Evolutionary conservation across 1,284 basidiomycete species (phyloP).

Genomic region (Gymnopus androsaceus): DNA sequence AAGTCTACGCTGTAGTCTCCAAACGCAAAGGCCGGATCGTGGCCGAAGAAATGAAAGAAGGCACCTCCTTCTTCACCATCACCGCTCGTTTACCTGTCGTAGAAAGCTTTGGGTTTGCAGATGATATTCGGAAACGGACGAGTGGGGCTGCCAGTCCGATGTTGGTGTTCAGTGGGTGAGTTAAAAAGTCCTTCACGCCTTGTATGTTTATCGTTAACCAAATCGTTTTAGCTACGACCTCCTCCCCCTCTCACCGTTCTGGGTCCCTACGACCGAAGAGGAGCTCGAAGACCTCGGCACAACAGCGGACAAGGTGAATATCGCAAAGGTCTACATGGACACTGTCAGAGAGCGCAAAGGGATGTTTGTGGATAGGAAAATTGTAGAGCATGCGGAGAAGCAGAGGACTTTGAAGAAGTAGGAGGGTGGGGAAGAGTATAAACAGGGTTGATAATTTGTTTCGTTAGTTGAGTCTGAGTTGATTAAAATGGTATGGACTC

Average conservation of each 20-base stretch:
- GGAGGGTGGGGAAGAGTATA: not conserved
- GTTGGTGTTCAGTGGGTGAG: conserved; percentile 92
- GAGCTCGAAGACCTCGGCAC: conserved; percentile 97
- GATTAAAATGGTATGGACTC: no score
- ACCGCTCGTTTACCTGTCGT: conserved; percentile 92
- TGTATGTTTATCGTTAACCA: conserved; percentile 8
- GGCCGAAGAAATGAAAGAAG: conserved; percentile 98
- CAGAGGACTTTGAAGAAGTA: conserved; percentile 92
- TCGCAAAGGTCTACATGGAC: conserved; percentile 96
- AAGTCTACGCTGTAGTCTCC: conserved; percentile 95
- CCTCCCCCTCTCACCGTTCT: conserved; percentile 94
- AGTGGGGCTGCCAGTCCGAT: conserved; percentile 97
- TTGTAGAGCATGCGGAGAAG: conserved; percentile 94
- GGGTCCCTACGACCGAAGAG: conserved; percentile 98
- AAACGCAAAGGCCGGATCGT: conserved; percentile 89
- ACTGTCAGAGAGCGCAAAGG: conserved; percentile 89
- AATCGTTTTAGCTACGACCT: conserved; percentile 69
- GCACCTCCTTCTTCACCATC: conserved; percentile 93
- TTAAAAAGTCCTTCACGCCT: conserved; percentile 8
- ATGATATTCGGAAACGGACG: conserved; percentile 95
- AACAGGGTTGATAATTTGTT: no score
- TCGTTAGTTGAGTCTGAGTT: no score
- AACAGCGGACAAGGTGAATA: conserved; percentile 90
- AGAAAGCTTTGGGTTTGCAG: conserved; percentile 97
- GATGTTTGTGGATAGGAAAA: conserved; percentile 92